Conservation (phyloP, 1,284 basidiomycete genomes). For the Malassezia nana region DNA sequence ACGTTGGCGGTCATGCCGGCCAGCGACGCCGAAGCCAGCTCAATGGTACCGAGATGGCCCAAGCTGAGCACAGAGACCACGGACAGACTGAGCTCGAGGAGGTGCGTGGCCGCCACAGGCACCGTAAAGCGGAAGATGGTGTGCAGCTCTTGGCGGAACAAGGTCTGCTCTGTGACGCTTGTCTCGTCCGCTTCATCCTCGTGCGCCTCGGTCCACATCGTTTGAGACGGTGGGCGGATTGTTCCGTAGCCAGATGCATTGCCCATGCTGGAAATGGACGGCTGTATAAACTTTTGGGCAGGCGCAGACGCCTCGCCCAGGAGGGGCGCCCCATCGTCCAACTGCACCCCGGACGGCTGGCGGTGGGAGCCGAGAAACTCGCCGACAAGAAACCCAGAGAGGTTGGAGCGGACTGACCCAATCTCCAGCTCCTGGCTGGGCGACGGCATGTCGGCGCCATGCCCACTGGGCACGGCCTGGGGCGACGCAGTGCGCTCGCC, state of each 20-base stretch:
- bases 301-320: not conserved
- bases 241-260: constrained; percentile 13
- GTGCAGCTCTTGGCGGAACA: constrained; percentile 4
- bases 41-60: constrained; percentile 42
- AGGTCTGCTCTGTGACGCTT: not conserved
- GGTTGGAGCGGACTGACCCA: constrained; percentile 6
- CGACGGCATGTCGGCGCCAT: not conserved
- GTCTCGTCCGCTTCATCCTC: not conserved
- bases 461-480: not conserved
- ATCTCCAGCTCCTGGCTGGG: not conserved
- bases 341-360: not conserved
- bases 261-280: constrained; percentile 9
- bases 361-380: constrained; percentile 11
- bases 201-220: not conserved
- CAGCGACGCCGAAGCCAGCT: constrained; percentile 41
- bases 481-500: not conserved
- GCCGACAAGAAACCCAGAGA: constrained; percentile 11
- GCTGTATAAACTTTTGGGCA: constrained; percentile 1
- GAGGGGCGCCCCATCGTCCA: constrained; percentile 1
- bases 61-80: constrained; percentile 40
- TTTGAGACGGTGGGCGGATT: not conserved
- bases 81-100: constrained; percentile 42
- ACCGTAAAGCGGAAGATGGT: constrained; percentile 32
- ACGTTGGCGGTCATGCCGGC: constrained; percentile 46
- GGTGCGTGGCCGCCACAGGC: constrained; percentile 39